These are phyloP conservation scores for Coffea eugenioides DNA, from an alignment of 257 asterid species.

Conservation along the genomic window DNA sequence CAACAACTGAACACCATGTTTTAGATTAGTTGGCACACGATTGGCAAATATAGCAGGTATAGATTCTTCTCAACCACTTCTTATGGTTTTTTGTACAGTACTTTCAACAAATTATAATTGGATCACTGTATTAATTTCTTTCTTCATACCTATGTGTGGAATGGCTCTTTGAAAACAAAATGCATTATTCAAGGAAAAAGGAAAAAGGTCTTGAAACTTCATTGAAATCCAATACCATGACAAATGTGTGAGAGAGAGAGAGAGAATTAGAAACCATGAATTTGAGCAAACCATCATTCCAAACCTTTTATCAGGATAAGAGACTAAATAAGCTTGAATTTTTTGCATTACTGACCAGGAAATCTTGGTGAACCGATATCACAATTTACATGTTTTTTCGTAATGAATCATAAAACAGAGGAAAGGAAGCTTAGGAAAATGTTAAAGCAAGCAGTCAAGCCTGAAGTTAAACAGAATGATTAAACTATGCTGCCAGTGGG, in stretches of 20 bases:
- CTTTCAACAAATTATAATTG: background rate
- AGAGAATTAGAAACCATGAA: background rate
- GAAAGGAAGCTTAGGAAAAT: background rate
- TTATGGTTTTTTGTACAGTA: background rate
- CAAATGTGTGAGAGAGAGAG: background rate
- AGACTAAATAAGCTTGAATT: background rate
- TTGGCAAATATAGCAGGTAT: background rate
- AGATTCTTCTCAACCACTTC: background rate
- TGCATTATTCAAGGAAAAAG: background rate
- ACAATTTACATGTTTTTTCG: background rate
- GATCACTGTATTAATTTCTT: background rate
- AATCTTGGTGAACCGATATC: background rate
- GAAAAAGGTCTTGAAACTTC: background rate
- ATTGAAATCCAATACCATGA: background rate
- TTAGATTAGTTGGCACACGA: background rate
- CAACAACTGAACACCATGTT: background rate
- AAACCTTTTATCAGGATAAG: background rate
- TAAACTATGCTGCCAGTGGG: background rate
- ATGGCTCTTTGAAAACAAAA: background rate
- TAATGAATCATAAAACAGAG: background rate
- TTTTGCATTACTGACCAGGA: background rate
- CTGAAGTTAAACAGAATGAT: background rate
- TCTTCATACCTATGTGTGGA: background rate
- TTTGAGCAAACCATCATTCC: background rate
- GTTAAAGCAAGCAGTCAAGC: background rate